A percentile compares a stretch with the other conserved stretches of the same genome.
phyloP scores from a whole-genome alignment of 23 red algal genomes.

The Gracilaria caudata region DNA sequence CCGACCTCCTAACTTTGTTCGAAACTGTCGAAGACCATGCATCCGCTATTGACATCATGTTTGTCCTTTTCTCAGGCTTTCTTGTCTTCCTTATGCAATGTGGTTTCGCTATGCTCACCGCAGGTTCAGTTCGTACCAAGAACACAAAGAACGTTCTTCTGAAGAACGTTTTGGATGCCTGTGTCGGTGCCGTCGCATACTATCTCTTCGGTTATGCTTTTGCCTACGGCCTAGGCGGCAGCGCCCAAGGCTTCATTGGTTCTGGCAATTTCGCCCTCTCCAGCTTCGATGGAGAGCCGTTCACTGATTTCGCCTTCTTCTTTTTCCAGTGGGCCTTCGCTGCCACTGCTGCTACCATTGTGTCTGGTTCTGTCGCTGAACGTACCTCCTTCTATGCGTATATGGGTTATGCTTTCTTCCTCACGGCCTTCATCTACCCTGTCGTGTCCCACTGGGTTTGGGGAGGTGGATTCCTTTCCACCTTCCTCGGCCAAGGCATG shows the following conservation, averaged over 20 bases:
- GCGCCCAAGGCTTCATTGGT: conserved; percentile 78
- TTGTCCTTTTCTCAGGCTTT: conserved; percentile 86
- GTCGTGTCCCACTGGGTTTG: conserved; percentile 95
- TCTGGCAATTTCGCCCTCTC: conserved; percentile 82
- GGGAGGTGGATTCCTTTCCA: conserved; percentile 66
- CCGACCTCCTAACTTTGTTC: conserved; percentile 20
- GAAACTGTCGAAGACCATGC: conserved; percentile 71
- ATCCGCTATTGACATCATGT: conserved; percentile 69
- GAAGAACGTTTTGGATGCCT: conserved; percentile 81
- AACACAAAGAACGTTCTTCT: conserved; percentile 92
- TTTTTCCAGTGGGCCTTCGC: conserved; percentile 95
- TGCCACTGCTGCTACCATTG: conserved; percentile 95
- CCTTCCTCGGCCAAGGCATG: conserved; percentile 55
- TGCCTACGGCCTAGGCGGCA: conserved; percentile 75
- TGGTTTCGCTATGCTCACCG: conserved; percentile 90
- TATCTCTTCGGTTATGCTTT: conserved; percentile 94
- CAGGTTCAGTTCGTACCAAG: conserved; percentile 91
- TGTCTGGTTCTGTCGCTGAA: conserved; percentile 91
- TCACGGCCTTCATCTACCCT: conserved; percentile 93
- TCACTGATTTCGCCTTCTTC: conserved; percentile 50
- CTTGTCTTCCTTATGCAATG: conserved; percentile 98
- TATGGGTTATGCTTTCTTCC: conserved; percentile 85
- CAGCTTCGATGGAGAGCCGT: conserved; percentile 20
- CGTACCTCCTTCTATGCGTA: conserved; percentile 89
- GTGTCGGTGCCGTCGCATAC: conserved; percentile 89